Evolutionary conservation across 441 rosid genomes (phyloP).

Genomic region (Mallotus repandus): DNA sequence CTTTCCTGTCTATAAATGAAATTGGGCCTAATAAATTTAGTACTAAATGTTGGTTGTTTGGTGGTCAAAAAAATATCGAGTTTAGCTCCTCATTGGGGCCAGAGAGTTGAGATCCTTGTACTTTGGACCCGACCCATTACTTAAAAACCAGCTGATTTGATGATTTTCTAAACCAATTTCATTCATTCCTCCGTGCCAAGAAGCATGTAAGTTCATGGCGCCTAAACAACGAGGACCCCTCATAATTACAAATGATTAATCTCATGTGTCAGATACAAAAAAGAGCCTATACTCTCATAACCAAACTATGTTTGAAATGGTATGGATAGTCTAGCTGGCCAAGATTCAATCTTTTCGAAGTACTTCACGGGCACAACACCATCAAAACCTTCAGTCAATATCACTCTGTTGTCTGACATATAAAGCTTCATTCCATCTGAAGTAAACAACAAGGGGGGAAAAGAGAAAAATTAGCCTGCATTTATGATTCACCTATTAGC

Average conservation of each 20-base stretch:
- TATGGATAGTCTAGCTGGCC: constrained; percentile 59
- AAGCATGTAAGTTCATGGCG: background rate
- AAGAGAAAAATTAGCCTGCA: background rate
- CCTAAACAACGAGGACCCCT: background rate
- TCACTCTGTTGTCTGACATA: constrained; percentile 81
- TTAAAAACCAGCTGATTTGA: too few relatives aligned
- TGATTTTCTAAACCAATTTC: too few relatives aligned
- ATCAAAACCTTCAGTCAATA: constrained; percentile 78
- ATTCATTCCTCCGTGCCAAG: too few relatives aligned
- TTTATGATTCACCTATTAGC: background rate
- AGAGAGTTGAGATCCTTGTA: too few relatives aligned
- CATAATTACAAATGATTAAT: background rate
- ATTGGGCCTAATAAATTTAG: too few relatives aligned
- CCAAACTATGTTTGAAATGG: constrained; percentile 29
- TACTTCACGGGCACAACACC: constrained; percentile 71
- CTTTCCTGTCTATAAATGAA: too few relatives aligned
- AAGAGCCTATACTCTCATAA: too few relatives aligned
- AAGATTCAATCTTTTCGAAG: constrained; percentile 71
- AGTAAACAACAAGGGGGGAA: constrained; percentile 9
- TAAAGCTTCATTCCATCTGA: constrained; percentile 81
- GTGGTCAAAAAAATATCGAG: too few relatives aligned
- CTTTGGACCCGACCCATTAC: too few relatives aligned
- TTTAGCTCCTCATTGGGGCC: too few relatives aligned
- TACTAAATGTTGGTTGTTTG: too few relatives aligned
- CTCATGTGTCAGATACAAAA: background rate